Evolutionary conservation across 108 stramenopile species (phyloP).

Genomic region (Mediolabrus comicus): DNA sequence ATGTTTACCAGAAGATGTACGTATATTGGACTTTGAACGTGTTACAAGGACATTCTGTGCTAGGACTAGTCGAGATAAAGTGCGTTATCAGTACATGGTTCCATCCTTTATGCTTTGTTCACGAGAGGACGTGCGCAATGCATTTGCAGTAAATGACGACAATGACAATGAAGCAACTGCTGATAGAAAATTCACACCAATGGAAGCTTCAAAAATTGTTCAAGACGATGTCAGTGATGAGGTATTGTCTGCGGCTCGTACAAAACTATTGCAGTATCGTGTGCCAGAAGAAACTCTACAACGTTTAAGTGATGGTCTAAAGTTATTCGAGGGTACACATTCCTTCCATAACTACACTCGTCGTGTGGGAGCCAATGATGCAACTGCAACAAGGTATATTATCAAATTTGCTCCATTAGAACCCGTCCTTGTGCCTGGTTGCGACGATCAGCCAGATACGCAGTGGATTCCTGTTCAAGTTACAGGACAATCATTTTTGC

Average conservation of each 20-base stretch:
- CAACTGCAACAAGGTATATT: conserved; percentile 80
- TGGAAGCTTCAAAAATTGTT: conserved; percentile 31
- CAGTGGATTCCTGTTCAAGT: conserved; percentile 57
- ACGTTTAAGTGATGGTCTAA: conserved; percentile 56
- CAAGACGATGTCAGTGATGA: conserved; percentile 42
- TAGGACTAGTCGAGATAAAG: conserved; percentile 84
- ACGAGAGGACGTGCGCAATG: conserved; percentile 39
- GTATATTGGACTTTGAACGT: conserved; percentile 79
- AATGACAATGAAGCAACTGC: conserved; percentile 13
- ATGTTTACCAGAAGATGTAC: conserved; percentile 85
- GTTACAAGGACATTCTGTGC: conserved; percentile 89
- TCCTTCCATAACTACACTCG: conserved; percentile 90
- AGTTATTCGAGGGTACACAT: conserved; percentile 87
- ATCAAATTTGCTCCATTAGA: conserved; percentile 65
- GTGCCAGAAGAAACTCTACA: conserved; percentile 55
- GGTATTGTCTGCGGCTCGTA: conserved; percentile 41
- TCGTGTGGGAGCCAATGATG: conserved; percentile 60
- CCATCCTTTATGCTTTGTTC: conserved; percentile 82
- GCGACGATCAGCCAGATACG: conserved; percentile 8
- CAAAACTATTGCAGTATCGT: conserved; percentile 49
- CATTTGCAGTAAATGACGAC: conserved; percentile 30
- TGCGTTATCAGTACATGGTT: conserved; percentile 97
- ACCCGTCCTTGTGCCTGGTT: conserved; percentile 74
- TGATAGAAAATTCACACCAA: conserved; percentile 23
- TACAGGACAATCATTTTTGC: conserved; percentile 93